phyloP scores from a whole-genome alignment of 2,329 filamentous ascomycete species.

The Fusarium sp. region DNA sequence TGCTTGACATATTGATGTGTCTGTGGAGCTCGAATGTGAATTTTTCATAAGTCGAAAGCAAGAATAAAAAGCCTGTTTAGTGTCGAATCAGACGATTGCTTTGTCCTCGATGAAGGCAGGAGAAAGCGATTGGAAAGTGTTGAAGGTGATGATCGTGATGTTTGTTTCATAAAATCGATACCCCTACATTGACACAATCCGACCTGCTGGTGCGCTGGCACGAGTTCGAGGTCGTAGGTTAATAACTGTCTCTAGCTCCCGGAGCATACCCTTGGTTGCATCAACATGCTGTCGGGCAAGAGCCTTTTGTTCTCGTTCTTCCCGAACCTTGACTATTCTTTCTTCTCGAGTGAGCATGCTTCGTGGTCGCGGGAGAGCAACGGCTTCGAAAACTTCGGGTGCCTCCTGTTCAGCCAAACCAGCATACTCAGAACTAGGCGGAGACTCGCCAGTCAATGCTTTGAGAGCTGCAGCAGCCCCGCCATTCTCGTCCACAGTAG shows the following conservation, averaged over 20 bases:
- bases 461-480: slow-evolving; percentile 71
- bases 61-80: slow-evolving; percentile 8
- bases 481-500: slow-evolving; percentile 63
- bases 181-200: slow-evolving; percentile 55
- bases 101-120: neutral
- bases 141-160: slow-evolving; percentile 8
- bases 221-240: slow-evolving; percentile 57
- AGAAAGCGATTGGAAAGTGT: slow-evolving; percentile 6
- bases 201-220: slow-evolving; percentile 48
- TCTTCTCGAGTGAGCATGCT: slow-evolving; percentile 83
- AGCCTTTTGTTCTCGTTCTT: slow-evolving; percentile 81
- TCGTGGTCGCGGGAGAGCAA: slow-evolving; percentile 75
- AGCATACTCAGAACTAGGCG: slow-evolving; percentile 60
- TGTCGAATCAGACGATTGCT: slow-evolving; percentile 5
- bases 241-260: slow-evolving; percentile 91
- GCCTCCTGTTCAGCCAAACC: slow-evolving; percentile 68
- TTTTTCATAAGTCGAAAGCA: slow-evolving; percentile 24
- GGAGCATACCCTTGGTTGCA: slow-evolving; percentile 87
- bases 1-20: slow-evolving; percentile 24
- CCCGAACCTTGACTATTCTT: slow-evolving; percentile 84
- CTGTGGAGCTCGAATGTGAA: slow-evolving; percentile 12
- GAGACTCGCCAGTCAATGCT: slow-evolving; percentile 76
- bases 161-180: slow-evolving; percentile 5
- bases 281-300: slow-evolving; percentile 77
- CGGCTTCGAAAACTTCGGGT: slow-evolving; percentile 89